Conservation (phyloP, 106 monocot species). For the Gastrodia elata region DNA sequence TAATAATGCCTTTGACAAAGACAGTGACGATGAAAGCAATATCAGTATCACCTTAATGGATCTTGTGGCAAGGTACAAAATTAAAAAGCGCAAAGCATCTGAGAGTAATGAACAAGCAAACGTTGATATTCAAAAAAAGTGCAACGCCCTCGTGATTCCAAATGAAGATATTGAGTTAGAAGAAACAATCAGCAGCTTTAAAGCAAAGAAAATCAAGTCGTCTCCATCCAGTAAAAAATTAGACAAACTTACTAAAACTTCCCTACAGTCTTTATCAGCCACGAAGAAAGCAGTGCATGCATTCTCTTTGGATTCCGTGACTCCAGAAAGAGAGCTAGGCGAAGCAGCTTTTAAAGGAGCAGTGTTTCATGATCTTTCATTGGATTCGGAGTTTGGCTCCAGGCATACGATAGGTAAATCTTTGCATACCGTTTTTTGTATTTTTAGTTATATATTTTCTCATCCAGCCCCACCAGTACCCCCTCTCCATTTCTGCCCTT, state of each 20-base stretch:
- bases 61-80: conserved; percentile 31
- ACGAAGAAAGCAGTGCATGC: not conserved
- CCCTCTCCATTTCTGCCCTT: too few species aligned
- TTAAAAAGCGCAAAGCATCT: conserved; percentile 27
- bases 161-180: conserved; percentile 46
- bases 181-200: conserved; percentile 38
- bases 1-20: not conserved
- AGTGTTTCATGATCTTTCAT: not conserved
- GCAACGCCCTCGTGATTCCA: not conserved
- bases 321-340: not conserved
- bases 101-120: not conserved
- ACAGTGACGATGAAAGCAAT: not conserved
- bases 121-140: not conserved
- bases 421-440: not conserved
- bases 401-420: conserved; percentile 11
- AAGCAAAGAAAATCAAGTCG: conserved; percentile 17
- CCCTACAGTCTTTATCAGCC: not conserved
- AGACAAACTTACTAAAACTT: conserved; percentile 6
- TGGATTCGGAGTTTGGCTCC: too few species aligned
- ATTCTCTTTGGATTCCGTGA: not conserved
- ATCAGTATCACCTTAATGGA: conserved; percentile 29
- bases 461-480: too few species aligned
- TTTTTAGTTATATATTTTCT: not conserved
- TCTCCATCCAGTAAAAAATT: conserved; percentile 12
- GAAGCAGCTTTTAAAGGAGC: not conserved